Evolutionary conservation across 306 rosid species (phyloP).

Genomic region (Cucurbita ficifolia): DNA sequence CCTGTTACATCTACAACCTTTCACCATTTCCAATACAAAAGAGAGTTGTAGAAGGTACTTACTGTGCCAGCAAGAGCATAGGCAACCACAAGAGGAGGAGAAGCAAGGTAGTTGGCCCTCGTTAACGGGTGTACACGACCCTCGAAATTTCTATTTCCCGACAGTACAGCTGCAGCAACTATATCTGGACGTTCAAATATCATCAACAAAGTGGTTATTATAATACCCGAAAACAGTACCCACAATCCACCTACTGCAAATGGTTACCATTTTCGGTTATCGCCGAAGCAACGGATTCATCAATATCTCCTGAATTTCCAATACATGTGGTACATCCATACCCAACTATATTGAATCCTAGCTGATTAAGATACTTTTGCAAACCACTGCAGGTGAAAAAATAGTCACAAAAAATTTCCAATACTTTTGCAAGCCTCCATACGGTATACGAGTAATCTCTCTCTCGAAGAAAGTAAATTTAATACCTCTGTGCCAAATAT

Average conservation of each 20-base stretch:
- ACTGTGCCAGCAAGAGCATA: slow-evolving; percentile 96
- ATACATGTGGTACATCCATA: slow-evolving; percentile 99
- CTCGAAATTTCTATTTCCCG: slow-evolving; percentile 95
- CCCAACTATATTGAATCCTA: slow-evolving; percentile 81
- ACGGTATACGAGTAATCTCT: background rate
- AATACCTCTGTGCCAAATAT: slow-evolving; percentile 69
- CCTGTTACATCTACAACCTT: background rate
- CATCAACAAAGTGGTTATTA: slow-evolving; percentile 10
- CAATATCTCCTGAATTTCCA: slow-evolving; percentile 90
- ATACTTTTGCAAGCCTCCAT: slow-evolving; percentile 65
- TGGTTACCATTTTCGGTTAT: slow-evolving; percentile 66
- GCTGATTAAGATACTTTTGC: slow-evolving; percentile 81
- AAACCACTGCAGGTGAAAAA: slow-evolving; percentile 41
- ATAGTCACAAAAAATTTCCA: background rate
- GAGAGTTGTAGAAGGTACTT: slow-evolving; percentile 13
- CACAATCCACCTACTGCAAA: background rate
- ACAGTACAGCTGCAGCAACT: slow-evolving; percentile 89
- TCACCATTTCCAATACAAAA: background rate
- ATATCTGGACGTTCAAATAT: slow-evolving; percentile 37
- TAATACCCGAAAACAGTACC: background rate
- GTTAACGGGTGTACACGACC: slow-evolving; percentile 95
- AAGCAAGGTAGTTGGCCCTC: slow-evolving; percentile 95
- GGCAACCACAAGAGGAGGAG: slow-evolving; percentile 98
- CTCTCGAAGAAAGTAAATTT: background rate
- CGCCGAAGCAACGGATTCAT: slow-evolving; percentile 74